Percentiles rank a stretch among this genome's conserved stretches.
Conservation (phyloP, 495 filamentous ascomycete species). For the Poronia punctata region DNA sequence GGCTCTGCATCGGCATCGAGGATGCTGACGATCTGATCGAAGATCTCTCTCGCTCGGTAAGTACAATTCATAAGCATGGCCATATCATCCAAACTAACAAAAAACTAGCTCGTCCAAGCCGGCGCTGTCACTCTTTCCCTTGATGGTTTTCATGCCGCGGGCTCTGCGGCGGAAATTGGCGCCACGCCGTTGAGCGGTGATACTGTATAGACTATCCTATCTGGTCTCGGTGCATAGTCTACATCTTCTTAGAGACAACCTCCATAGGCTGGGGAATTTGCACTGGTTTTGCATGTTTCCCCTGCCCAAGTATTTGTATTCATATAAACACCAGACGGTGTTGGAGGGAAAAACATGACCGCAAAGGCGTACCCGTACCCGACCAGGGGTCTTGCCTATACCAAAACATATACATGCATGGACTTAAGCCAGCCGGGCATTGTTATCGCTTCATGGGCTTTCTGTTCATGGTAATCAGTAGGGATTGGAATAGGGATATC, state of each 20-base stretch:
- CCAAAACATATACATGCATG: background rate
- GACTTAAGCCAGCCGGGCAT: background rate
- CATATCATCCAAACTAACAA: constrained; percentile 13
- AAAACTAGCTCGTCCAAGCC: constrained; percentile 74
- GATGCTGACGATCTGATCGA: constrained; percentile 90
- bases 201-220: constrained; percentile 18
- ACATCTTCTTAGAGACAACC: constrained; percentile 6
- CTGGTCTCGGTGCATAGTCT: constrained; percentile 20
- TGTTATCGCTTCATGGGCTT: constrained; percentile 9
- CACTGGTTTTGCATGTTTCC: background rate
- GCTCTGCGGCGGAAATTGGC: constrained; percentile 10
- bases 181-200: constrained; percentile 15
- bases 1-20: constrained; percentile 94
- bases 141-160: constrained; percentile 63
- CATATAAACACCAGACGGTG: constrained; percentile 5
- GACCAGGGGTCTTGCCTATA: background rate
- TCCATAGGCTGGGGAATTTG: background rate
- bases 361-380: too few species aligned
- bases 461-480: constrained; percentile 14
- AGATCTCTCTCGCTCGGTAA: constrained; percentile 81
- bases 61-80: constrained; percentile 32
- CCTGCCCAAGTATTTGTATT: constrained; percentile 1
- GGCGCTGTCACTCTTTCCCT: constrained; percentile 81
- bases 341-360: background rate
- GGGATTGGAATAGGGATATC: background rate